Conservation (phyloP, 2,329 filamentous ascomycete species). For the Diplodia intermedia region DNA sequence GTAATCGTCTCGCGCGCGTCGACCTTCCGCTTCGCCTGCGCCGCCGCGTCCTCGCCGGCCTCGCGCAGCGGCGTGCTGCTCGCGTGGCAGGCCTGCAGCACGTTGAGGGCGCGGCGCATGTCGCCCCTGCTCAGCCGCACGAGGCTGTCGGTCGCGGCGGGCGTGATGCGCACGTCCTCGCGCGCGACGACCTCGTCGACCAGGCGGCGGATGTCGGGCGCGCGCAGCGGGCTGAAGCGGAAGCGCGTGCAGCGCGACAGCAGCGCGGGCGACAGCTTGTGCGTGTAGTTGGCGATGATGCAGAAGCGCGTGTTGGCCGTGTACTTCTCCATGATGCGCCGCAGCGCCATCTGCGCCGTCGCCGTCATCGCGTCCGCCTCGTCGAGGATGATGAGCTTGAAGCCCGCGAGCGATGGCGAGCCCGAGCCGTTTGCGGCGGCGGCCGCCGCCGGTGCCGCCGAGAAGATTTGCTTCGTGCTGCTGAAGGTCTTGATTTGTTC, state of each 20-base stretch:
- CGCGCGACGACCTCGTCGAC: conserved; percentile 91
- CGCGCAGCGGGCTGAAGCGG: conserved; percentile 91
- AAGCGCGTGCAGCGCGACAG: conserved; percentile 94
- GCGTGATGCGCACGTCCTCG: conserved; percentile 82
- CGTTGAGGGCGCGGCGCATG: conserved; percentile 93
- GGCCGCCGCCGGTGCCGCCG: conserved; percentile 63
- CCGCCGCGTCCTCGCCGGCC: conserved; percentile 51
- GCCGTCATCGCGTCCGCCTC: conserved; percentile 99
- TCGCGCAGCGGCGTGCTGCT: conserved; percentile 71
- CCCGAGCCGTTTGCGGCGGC: conserved; percentile 51
- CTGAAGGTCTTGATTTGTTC: conserved; percentile 99
- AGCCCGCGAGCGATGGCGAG: conserved; percentile 68
- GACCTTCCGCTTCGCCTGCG: conserved; percentile 53
- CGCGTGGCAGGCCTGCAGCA: conserved; percentile 94
- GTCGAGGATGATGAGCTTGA: conserved; percentile 96
- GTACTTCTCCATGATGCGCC: conserved; percentile 99
- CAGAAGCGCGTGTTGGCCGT: conserved; percentile 97
- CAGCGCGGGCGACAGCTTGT: conserved; percentile 93
- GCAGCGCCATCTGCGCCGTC: conserved; percentile 94
- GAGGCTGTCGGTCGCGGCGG: conserved; percentile 80
- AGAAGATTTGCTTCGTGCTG: conserved; percentile 97
- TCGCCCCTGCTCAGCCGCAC: conserved; percentile 91
- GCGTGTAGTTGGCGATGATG: conserved; percentile 98
- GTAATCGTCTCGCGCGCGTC: conserved; percentile 85
- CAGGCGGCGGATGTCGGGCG: conserved; percentile 80